phyloP scores from a whole-genome alignment of 345 rosid species.

The Boechera retrofracta region DNA sequence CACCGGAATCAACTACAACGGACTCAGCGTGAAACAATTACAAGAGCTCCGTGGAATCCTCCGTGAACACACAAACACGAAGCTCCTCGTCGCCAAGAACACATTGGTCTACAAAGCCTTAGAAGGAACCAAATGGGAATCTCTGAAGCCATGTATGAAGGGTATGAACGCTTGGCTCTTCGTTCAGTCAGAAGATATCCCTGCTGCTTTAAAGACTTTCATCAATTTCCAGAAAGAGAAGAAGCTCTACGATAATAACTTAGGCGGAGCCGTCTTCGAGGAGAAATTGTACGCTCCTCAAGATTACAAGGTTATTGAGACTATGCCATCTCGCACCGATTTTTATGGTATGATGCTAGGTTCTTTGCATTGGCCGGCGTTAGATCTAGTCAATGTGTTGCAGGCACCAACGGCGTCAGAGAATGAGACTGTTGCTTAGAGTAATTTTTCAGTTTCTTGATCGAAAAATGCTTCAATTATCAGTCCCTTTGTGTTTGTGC shows the following conservation, averaged over 20 bases:
- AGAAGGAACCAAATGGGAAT: conserved; percentile 86
- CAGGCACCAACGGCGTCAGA: conserved; percentile 66
- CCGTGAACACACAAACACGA: conserved; percentile 63
- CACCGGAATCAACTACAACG: conserved; percentile 78
- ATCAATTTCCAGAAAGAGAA: conserved; percentile 73
- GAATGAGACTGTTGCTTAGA: conserved; percentile 39
- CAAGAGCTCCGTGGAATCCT: conserved; percentile 72
- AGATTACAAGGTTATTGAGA: conserved; percentile 74
- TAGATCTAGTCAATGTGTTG: conserved; percentile 73
- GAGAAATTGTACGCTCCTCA: conserved; percentile 81
- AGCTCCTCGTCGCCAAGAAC: conserved; percentile 83
- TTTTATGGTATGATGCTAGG: conserved; percentile 74
- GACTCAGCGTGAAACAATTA: conserved; percentile 80
- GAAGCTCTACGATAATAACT: conserved; percentile 72
- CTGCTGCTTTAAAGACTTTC: conserved; percentile 76
- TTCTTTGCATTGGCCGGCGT: conserved; percentile 73
- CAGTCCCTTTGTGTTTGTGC: conserved; percentile 24
- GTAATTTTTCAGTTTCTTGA: conserved; percentile 42
- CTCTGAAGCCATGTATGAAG: conserved; percentile 87
- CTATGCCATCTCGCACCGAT: conserved; percentile 80
- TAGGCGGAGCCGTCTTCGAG: conserved; percentile 87
- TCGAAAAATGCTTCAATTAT: conserved; percentile 48
- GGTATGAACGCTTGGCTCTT: conserved; percentile 98
- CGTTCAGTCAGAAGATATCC: conserved; percentile 88
- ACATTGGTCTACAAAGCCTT: conserved; percentile 81